These are phyloP conservation scores for Aspergillus phoenicis DNA, from an alignment of 2,329 filamentous ascomycete genomes.

Conservation along the genomic window DNA sequence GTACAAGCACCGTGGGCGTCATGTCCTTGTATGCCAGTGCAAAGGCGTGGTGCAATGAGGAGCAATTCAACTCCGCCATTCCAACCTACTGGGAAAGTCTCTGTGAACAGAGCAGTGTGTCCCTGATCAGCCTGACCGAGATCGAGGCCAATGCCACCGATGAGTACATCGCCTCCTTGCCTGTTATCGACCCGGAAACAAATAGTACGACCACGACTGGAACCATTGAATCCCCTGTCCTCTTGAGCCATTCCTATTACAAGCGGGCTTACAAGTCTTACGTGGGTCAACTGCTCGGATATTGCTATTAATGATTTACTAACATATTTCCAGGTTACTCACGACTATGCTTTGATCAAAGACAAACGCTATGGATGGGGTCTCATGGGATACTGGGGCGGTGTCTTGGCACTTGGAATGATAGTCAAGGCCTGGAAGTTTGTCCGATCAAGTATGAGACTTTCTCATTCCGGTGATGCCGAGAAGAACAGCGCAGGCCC, in stretches of 20 bases:
- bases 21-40: slow-evolving; percentile 13
- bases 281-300: background rate
- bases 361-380: slow-evolving; percentile 18
- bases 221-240: slow-evolving; percentile 6
- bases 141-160: slow-evolving; percentile 8
- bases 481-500: background rate
- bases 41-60: slow-evolving; percentile 10
- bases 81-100: slow-evolving; percentile 11
- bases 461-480: background rate
- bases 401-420: slow-evolving; percentile 15
- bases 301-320: background rate
- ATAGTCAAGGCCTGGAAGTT: slow-evolving; percentile 1
- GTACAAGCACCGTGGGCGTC: slow-evolving; percentile 2
- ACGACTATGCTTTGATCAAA: slow-evolving; percentile 16
- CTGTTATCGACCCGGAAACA: slow-evolving; percentile 8
- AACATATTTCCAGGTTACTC: slow-evolving; percentile 13
- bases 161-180: slow-evolving; percentile 6
- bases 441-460: background rate
- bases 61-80: slow-evolving; percentile 1
- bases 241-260: slow-evolving; percentile 15
- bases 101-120: slow-evolving; percentile 4
- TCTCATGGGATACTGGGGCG: slow-evolving; percentile 22
- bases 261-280: slow-evolving; percentile 13
- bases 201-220: slow-evolving; percentile 8
- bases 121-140: background rate